phyloP scores from a whole-genome alignment of 116 monocot genomes.

The Zostera marina region DNA sequence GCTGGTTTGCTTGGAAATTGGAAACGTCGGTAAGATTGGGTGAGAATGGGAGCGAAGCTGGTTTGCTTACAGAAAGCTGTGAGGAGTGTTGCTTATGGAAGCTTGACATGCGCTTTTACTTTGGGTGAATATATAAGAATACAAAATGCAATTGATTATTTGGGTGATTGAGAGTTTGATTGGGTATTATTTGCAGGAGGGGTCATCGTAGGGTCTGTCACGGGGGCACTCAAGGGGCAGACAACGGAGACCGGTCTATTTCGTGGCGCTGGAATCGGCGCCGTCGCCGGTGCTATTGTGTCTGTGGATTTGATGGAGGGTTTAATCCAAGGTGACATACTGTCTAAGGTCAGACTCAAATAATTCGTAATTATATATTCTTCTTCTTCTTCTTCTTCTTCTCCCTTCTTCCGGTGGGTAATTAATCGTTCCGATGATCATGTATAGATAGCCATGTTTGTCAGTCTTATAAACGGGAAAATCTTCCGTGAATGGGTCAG shows the following conservation, averaged over 20 bases:
- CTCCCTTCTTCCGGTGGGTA: no score
- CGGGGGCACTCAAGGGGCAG: conserved; percentile 43
- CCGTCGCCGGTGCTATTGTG: conserved; percentile 37
- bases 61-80: conserved; percentile 7
- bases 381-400: no score
- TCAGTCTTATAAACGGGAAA: conserved; percentile 39
- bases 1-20: no score
- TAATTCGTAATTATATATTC: no score
- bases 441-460: conserved; percentile 19
- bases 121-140: conserved; percentile 14
- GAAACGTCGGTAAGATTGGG: no score
- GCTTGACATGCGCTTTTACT: conserved; percentile 32
- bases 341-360: conserved; percentile 30
- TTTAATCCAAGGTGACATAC: conserved; percentile 29
- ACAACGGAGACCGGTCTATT: conserved; percentile 47
- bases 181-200: conserved; percentile 19
- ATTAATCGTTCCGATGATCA: no score
- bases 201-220: conserved; percentile 30
- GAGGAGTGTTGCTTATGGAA: conserved; percentile 20
- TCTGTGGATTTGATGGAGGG: conserved; percentile 43
- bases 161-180: not conserved
- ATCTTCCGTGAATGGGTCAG: conserved; percentile 42
- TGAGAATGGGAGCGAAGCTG: not conserved
- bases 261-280: conserved; percentile 27
- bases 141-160: not conserved